Evolutionary conservation across 345 rosid genomes (phyloP), one percentile per base, ranked within the genome.

Genomic region (Garcia nutans): DNA sequence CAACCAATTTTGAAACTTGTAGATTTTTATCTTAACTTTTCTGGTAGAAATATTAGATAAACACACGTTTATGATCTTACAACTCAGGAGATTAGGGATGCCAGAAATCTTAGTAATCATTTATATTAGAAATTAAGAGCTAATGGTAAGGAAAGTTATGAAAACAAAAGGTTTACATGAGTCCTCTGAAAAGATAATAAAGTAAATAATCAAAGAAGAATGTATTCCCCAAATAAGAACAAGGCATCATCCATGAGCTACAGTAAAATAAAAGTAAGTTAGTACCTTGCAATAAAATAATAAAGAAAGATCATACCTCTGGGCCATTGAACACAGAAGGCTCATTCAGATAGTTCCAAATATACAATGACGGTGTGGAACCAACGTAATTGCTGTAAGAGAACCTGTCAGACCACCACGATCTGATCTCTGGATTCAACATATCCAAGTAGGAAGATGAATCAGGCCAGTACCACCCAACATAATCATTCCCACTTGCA

Each of bases 381-480:
- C 98, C 97, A 22, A 68, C 86, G 83, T 96, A 96, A 72, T 86
- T 89, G 70, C 87, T 80, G 77, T 82, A 89, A 1, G 94, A 93
- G 86, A 96, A 93, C 78, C 83, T 88, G 37, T 88, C 91, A 69
- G 84, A 81, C 97, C 98, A 96, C 99, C 99, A 96, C 10, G 90
- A 76, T 73, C 99, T 90, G 80, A 96, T 88, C 88, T 91, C 94
- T 0, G 97, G 97, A 86, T 84, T 92, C 82, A 91, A 50, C 92
- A 89, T 82, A 82, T 96, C 99, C 64, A 74, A 69, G 78, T 96
- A 96, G 7, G 99, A 96, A 8, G 99, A 92, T 5, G 99, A 93
- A 77, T 98, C 99, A 55, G 99, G 89, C 99, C 99, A 96, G 82
- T 98, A 96, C 99, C 99, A 96, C 69, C 99, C 99, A 74, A 92